phyloP scores from a whole-genome alignment of 805 yeast species.

The Wickerhamomyces rabaulensis region DNA sequence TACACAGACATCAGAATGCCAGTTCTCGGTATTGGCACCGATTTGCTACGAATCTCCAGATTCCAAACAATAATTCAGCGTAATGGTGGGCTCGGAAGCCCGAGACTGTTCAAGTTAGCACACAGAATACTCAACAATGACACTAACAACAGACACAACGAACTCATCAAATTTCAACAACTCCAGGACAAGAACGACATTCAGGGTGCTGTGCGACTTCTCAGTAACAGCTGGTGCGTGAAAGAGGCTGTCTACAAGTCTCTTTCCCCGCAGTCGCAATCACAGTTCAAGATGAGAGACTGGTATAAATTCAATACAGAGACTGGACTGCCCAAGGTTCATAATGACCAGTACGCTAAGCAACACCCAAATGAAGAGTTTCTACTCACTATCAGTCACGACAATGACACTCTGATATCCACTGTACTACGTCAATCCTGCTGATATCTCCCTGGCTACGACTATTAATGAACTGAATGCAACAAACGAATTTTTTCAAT shows the following conservation, averaged over 20 bases:
- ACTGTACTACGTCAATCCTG: slow-evolving; percentile 40
- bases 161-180: slow-evolving; percentile 31
- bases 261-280: slow-evolving; percentile 44
- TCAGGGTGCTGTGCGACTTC: slow-evolving; percentile 26
- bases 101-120: neutral
- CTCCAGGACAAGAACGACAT: slow-evolving; percentile 15
- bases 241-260: slow-evolving; percentile 73
- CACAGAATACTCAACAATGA: neutral
- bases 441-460: neutral
- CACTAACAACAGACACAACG: slow-evolving; percentile 12
- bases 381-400: slow-evolving; percentile 57
- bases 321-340: slow-evolving; percentile 37
- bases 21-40: neutral
- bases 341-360: slow-evolving; percentile 29
- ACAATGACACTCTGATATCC: slow-evolving; percentile 53
- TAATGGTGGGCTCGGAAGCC: neutral
- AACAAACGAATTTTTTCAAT: neutral
- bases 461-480: neutral
- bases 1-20: neutral
- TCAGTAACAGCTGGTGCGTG: slow-evolving; percentile 65
- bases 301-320: slow-evolving; percentile 48
- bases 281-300: slow-evolving; percentile 44
- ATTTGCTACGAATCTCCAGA: neutral
- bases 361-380: slow-evolving; percentile 38
- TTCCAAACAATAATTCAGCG: neutral